Evolutionary conservation across 805 yeast genomes (phyloP), one percentile per base, ranked within the genome.

Genomic region (Saccharomycopsis guyanensis): DNA sequence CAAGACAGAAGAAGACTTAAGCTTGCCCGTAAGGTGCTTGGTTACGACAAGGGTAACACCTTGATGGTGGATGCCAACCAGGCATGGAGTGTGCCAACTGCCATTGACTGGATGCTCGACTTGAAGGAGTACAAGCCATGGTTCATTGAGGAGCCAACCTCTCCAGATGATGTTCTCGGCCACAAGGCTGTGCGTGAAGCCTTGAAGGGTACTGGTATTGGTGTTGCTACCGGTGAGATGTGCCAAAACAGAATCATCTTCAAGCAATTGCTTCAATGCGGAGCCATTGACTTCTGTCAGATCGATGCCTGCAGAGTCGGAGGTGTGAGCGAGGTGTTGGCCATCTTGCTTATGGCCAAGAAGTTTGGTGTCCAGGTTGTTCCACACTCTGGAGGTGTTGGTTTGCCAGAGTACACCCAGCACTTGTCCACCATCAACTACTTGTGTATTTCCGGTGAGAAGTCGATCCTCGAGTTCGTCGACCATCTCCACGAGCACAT

Each of bases 21-120:
- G 34, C 53, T 66, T 5, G 71, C 68, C 7, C 56, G 72, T 40
- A 69, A 68, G 40, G 64, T 66, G 7, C 54, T 69, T 34, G 74
- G 73, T 5, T 63, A 64, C 38, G 65, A 64, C 29, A 59, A 61
- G 10, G 61, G 57, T 8, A 47, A 55, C 27, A 53, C 55, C 19
- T 45, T 62, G 34, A 62, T 62, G 66, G 58, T 62, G 25, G 66
- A 62, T 42, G 66, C 66, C 34, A 62, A 62, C 48, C 66, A 62
- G 50, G 64, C 62, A 31, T 62, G 66, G 66, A 53, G 59, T 5
- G 66, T 62, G 18, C 66, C 65, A 12, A 61, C 60, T 38, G 66
- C 66, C 27, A 59, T 62, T 46, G 63, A 57, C 18, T 58, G 56
- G 49, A 60, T 62, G 55, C 52, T 54, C 49, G 47, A 57, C 34